Conservation (phyloP, 352 stramenopile species). For the Phytopythium delawarense region DNA sequence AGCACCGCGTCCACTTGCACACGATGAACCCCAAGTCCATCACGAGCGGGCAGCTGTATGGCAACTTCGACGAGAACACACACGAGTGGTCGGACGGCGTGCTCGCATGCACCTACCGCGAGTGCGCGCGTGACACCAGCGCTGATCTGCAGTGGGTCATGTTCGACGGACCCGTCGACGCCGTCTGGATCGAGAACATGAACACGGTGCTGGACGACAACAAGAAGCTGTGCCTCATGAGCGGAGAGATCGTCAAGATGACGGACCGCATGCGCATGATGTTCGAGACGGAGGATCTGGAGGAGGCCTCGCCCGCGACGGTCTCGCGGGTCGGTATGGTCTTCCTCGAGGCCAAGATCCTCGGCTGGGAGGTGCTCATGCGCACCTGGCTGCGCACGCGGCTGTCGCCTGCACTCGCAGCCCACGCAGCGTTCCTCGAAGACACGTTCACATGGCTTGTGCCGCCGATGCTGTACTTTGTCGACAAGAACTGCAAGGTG, state of each 20-base stretch:
- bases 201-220: constrained; percentile 94
- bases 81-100: constrained; percentile 96
- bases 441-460: constrained; percentile 90
- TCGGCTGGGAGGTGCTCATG: constrained; percentile 88
- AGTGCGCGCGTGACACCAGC: constrained; percentile 84
- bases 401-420: constrained; percentile 29
- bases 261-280: constrained; percentile 95
- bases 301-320: constrained; percentile 84
- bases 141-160: constrained; percentile 91
- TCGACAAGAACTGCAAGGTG: constrained; percentile 85
- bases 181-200: constrained; percentile 96
- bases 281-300: constrained; percentile 93
- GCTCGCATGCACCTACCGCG: constrained; percentile 92
- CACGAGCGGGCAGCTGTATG: constrained; percentile 93
- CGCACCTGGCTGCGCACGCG: constrained; percentile 80
- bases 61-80: constrained; percentile 92
- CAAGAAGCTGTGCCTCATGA: constrained; percentile 94
- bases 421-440: constrained; percentile 44
- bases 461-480: constrained; percentile 89
- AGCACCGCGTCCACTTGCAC: constrained; percentile 71
- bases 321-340: constrained; percentile 93
- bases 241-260: constrained; percentile 94
- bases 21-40: constrained; percentile 96
- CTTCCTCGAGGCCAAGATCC: constrained; percentile 89
- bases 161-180: constrained; percentile 92